Conservation (phyloP, 176 grass and related monocot species). For the Avena insularis region DNA sequence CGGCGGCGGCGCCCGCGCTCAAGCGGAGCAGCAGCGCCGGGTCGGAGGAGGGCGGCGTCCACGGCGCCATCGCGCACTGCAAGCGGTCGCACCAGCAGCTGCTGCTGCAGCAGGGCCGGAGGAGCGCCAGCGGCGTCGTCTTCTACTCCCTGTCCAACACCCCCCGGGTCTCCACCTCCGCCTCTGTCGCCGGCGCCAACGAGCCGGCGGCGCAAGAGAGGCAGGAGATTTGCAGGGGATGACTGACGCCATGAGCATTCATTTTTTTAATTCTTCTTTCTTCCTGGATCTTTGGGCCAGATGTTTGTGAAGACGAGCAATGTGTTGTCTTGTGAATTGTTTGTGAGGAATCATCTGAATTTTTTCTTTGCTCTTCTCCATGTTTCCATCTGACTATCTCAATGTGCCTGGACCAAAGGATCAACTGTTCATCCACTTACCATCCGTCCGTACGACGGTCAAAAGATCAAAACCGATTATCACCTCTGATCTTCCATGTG, state of each 20-base stretch:
- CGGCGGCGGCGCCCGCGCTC: conserved; percentile 2
- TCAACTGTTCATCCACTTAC: neutral
- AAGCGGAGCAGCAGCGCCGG: conserved; percentile 78
- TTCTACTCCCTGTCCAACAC: conserved; percentile 61
- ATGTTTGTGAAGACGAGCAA: conserved; percentile 47
- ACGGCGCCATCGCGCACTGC: conserved; percentile 95
- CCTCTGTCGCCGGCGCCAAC: conserved; percentile 44
- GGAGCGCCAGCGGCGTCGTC: conserved; percentile 64
- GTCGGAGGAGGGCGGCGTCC: conserved; percentile 80
- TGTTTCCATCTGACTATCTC: neutral
- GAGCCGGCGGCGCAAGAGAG: conserved; percentile 54
- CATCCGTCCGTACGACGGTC: neutral
- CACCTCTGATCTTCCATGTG: neutral
- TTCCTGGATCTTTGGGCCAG: neutral
- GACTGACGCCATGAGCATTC: conserved; percentile 31
- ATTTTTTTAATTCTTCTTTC: neutral
- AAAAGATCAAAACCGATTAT: neutral
- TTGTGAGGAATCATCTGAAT: too few species aligned
- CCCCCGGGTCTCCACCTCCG: conserved; percentile 53
- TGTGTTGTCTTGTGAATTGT: conserved; percentile 34
- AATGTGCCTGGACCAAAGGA: conserved; percentile 16
- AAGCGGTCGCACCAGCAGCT: conserved; percentile 68
- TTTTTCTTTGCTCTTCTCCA: too few species aligned
- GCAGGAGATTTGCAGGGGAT: conserved; percentile 69
- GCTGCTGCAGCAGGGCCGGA: conserved; percentile 45